Evolutionary conservation across 2,329 filamentous ascomycete species (phyloP).

Genomic region (Talaromyces sp.): DNA sequence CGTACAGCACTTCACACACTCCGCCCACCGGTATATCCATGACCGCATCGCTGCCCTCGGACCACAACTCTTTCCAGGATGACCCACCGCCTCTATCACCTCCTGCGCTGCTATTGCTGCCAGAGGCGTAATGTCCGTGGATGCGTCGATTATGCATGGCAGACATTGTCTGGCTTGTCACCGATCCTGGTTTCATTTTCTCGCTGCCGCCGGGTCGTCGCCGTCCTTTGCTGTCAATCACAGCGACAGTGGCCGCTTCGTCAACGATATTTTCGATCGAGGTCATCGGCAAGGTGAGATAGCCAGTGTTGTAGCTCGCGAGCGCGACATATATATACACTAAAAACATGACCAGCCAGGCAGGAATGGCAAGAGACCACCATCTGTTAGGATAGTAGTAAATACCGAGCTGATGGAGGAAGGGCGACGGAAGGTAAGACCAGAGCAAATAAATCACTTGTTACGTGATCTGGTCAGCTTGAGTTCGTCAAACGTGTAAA

Average conservation of each 20-base stretch:
- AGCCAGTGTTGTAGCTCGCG: slow-evolving; percentile 82
- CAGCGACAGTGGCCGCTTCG: slow-evolving; percentile 78
- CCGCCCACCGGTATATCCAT: slow-evolving; percentile 95
- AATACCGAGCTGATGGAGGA: slow-evolving; percentile 88
- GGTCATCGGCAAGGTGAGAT: slow-evolving; percentile 73
- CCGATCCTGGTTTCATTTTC: slow-evolving; percentile 36
- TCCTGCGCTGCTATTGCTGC: slow-evolving; percentile 1
- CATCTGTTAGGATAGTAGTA: slow-evolving; percentile 96
- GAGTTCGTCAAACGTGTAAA: background rate
- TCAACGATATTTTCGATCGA: slow-evolving; percentile 89
- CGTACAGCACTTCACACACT: slow-evolving; percentile 91
- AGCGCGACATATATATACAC: slow-evolving; percentile 93
- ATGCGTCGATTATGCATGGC: slow-evolving; percentile 28
- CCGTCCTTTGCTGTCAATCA: slow-evolving; percentile 66
- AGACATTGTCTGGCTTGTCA: slow-evolving; percentile 37
- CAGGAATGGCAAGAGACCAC: slow-evolving; percentile 92
- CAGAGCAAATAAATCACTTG: slow-evolving; percentile 63
- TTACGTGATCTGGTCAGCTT: background rate
- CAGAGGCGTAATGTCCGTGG: slow-evolving; percentile 3
- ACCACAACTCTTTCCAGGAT: slow-evolving; percentile 83
- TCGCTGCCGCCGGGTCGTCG: slow-evolving; percentile 42
- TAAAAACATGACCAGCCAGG: slow-evolving; percentile 80
- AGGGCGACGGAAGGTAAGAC: slow-evolving; percentile 87
- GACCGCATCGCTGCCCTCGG: slow-evolving; percentile 88
- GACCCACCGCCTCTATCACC: slow-evolving; percentile 35